A percentile compares a stretch with the other conserved stretches of the same genome.
Conservation (phyloP, 345 rosid genomes). For the Eucalyptus guilfoylei region DNA sequence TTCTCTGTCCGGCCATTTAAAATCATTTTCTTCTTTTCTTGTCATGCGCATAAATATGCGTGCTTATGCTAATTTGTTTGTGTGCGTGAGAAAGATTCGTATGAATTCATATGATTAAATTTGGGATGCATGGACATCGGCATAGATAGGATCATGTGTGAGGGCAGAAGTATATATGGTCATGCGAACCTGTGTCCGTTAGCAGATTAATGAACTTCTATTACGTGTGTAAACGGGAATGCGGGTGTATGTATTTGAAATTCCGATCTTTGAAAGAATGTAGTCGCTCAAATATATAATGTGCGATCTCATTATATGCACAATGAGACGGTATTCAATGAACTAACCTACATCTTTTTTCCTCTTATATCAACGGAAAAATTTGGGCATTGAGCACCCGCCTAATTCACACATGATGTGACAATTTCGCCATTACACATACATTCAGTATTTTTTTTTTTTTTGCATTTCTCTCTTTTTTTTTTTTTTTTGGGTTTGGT, state of each 20-base stretch:
- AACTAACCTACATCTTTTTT: neutral
- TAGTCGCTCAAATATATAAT: neutral
- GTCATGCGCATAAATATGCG: accelerated
- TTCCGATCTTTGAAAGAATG: neutral
- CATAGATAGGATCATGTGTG: neutral
- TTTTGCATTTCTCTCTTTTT: too few species aligned
- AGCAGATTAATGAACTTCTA: neutral
- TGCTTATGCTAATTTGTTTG: neutral
- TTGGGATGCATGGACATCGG: neutral
- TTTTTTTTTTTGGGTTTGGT: too few species aligned
- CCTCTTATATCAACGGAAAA: neutral
- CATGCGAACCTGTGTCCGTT: neutral
- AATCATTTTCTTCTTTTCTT: neutral
- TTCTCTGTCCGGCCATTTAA: too few species aligned
- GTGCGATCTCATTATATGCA: neutral
- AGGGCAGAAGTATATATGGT: neutral
- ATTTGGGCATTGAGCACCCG: accelerated
- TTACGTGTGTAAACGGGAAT: accelerated
- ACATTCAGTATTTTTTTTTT: too few species aligned
- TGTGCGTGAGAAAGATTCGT: neutral
- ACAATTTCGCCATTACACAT: accelerated
- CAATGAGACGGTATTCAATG: neutral
- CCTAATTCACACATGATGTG: neutral
- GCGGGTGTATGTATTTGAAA: neutral
- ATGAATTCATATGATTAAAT: neutral